A percentile compares a stretch with the other conserved stretches of the same genome.
These are phyloP conservation scores for Leptographium wingfieldii DNA, from an alignment of 2,329 filamentous ascomycete species.

Conservation along the genomic window DNA sequence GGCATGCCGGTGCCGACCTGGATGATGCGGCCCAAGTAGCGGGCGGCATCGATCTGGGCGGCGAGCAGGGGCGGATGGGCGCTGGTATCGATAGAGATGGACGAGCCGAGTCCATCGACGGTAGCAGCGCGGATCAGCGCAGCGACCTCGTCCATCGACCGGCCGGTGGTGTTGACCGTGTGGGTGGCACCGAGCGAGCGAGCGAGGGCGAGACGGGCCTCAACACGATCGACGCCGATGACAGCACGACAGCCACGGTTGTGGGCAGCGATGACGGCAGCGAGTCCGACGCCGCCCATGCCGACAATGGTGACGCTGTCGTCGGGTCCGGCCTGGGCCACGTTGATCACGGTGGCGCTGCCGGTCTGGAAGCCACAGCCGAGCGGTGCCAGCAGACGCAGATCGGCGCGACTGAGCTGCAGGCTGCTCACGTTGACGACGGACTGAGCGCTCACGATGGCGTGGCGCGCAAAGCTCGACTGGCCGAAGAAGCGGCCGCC, in stretches of 20 bases:
- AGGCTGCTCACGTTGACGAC: slow-evolving; percentile 2
- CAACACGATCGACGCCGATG: slow-evolving; percentile 32
- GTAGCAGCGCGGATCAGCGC: neutral
- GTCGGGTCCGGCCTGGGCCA: slow-evolving; percentile 13
- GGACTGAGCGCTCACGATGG: neutral
- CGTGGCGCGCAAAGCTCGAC: slow-evolving; percentile 2
- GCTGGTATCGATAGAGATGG: slow-evolving; percentile 3
- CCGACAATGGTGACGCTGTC: slow-evolving; percentile 24
- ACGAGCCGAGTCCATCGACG: neutral
- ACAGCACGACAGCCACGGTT: slow-evolving; percentile 19
- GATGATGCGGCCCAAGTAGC: slow-evolving; percentile 2
- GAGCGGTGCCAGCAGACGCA: slow-evolving; percentile 22
- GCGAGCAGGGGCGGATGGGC: slow-evolving; percentile 1
- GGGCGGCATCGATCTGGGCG: neutral
- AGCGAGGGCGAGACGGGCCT: slow-evolving; percentile 27
- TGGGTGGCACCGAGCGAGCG: slow-evolving; percentile 29
- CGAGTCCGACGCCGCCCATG: slow-evolving; percentile 26
- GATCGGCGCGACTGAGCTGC: neutral
- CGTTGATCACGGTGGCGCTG: slow-evolving; percentile 27
- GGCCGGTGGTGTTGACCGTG: slow-evolving; percentile 3
- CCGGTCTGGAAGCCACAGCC: slow-evolving; percentile 31
- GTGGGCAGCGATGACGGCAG: slow-evolving; percentile 26
- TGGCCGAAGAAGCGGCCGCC: slow-evolving; percentile 8
- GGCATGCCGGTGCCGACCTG: slow-evolving; percentile 5
- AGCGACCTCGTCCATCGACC: neutral